Evolutionary conservation across 331 rosid genomes (phyloP).

Genomic region (Erythrophleum ivorense): DNA sequence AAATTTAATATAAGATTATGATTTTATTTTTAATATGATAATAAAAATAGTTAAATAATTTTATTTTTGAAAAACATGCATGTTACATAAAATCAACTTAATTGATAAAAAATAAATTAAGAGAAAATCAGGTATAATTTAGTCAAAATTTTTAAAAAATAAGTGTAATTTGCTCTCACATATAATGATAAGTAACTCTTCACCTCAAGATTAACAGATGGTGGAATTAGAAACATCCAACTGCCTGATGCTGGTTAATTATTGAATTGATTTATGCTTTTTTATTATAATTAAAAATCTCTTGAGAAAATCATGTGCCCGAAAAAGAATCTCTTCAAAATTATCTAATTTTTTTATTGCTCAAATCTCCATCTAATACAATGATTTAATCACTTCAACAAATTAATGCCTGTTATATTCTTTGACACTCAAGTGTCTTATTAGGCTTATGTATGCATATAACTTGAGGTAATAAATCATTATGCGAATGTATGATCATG

Average conservation of each 20-base stretch:
- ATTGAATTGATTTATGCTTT: not conserved
- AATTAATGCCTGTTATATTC: not conserved
- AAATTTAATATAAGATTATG: not conserved
- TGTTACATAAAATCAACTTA: not conserved
- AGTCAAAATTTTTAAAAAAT: too few relatives aligned
- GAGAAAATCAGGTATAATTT: too few relatives aligned
- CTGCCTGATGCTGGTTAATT: not conserved
- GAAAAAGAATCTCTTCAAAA: too few relatives aligned
- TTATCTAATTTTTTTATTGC: too few relatives aligned
- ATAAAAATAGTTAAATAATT: not conserved
- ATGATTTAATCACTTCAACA: not conserved
- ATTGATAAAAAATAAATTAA: not conserved
- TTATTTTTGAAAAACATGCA: not conserved
- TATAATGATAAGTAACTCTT: not conserved
- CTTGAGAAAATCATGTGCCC: not conserved
- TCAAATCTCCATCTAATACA: too few relatives aligned
- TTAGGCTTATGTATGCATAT: not conserved
- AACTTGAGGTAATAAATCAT: not conserved
- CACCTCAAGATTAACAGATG: conserved; percentile 2
- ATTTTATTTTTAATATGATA: not conserved
- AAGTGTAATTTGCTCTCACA: too few relatives aligned
- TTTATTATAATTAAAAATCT: too few relatives aligned
- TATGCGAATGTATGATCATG: not conserved
- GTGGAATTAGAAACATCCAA: not conserved
- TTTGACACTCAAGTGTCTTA: not conserved